Base-by-base conservation (phyloP, 768 basidiomycete species). In the Fistulinella prunicolor region DNA sequence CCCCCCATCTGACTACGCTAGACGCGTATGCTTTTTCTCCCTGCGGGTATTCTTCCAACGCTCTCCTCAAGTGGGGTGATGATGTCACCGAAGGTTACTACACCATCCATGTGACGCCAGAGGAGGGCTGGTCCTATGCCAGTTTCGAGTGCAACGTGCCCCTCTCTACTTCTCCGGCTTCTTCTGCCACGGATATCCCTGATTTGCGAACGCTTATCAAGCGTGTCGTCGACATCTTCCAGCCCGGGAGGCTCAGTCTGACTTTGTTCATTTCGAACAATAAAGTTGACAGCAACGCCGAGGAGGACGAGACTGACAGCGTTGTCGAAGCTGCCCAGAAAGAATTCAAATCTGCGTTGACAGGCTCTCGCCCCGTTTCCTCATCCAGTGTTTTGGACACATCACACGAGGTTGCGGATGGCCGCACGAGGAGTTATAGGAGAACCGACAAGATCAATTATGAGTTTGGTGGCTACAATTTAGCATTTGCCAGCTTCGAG, bases 141-240 rank as follows among this genome's bases (percentile, higher is more conserved):
- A 92, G 89, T 60, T 98, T 99, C 73, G 96, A 99, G 70, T 95
- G 92, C 73, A 99, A 99, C 69, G 82, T 96, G n/a, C 91, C 91
- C 4, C 73, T 86, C 37, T 64, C 71, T 36, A 53, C 68, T 36
- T 51, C 65, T 40, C 56, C 58, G 9, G 45, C 52, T 46, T 57
- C 64, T 36, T 61, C 64, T 30, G 56, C 66, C 42, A 66, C 62
- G 21, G 58, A 66, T 47, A 78, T 89, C 35, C 93, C 91, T 22
- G 85, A 91, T 66, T 72, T 98, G 38, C 74, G 80, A 58, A 83
- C 84, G 16, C 82, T 97, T 47, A 79, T 98, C 48, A 83, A 83
- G 53, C 86, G 90, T 47, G 94, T 99, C 24, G 89, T 97, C 24
- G 72, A 76, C 57, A 96, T 99, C 67, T 99, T 99, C 72, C 85